phyloP scores from a whole-genome alignment of 768 basidiomycete genomes.

The Pisolithus tinctorius region DNA sequence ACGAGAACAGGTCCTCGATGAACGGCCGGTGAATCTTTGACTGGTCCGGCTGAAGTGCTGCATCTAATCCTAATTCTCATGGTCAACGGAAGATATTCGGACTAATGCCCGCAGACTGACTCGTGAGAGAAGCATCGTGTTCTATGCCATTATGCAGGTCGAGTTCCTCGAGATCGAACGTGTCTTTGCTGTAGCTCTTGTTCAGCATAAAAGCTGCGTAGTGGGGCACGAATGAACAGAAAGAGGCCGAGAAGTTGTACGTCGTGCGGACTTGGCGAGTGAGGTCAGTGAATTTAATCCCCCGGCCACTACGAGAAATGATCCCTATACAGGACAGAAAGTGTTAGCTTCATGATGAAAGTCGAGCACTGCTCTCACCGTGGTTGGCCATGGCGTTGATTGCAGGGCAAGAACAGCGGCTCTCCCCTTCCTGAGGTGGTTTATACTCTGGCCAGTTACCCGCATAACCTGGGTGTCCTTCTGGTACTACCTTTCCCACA shows the following conservation, averaged over 20 bases:
- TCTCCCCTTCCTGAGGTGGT: conserved; percentile 53
- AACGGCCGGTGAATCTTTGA: conserved; percentile 40
- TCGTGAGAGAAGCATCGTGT: conserved; percentile 16
- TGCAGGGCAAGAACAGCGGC: conserved; percentile 64
- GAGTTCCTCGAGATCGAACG: conserved; percentile 54
- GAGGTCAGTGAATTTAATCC: conserved; percentile 48
- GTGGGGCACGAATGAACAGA: conserved; percentile 60
- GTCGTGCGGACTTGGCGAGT: conserved; percentile 35
- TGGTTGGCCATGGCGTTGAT: conserved; percentile 80
- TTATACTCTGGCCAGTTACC: conserved; percentile 67
- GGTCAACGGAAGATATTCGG: background rate
- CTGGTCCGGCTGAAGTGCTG: conserved; percentile 44
- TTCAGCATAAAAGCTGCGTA: conserved; percentile 46
- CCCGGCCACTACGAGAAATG: conserved; percentile 55
- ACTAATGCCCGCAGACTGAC: conserved; percentile 10
- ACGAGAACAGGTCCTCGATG: conserved; percentile 49
- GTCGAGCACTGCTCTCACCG: conserved; percentile 34
- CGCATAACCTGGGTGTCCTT: conserved; percentile 45
- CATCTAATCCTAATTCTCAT: conserved; percentile 46
- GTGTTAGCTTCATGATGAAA: background rate
- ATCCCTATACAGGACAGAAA: conserved; percentile 18
- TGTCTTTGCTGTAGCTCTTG: conserved; percentile 48
- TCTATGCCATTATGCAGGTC: conserved; percentile 55
- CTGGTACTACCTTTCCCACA: conserved; percentile 46
- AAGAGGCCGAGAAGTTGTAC: conserved; percentile 60